Evolutionary conservation across 129 eudicot genomes (phyloP), one percentile per base, ranked within the genome.

Genomic region (Pittosporum tobira): DNA sequence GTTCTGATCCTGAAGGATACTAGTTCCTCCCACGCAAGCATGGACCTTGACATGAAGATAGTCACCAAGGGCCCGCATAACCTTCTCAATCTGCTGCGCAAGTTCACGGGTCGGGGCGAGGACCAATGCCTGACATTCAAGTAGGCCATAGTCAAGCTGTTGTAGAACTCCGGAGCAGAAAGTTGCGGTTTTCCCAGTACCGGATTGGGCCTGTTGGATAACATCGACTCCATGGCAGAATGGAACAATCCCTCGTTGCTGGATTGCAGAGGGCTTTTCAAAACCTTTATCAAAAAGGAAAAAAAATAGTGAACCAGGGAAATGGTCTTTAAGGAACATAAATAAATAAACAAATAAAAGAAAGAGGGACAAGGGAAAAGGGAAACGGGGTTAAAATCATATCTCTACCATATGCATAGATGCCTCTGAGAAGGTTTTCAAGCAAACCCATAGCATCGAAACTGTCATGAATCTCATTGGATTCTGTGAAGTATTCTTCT

Each of bases 211-310:
- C 53, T 80, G 86, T 26, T 80, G 86, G 42, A 80, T 80, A 18
- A 80, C 86, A 72, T 80, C 86, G 47, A 80, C 82, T 25, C 86
- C 86, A 73, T 80, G 72, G 72, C 73, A 63, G 56, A 80, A 80
- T 26, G 86, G 86, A 34, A 80, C 86, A 52, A 80, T 80, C 24
- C 86, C 82, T 48, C 82, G 64, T 38, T 80, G 86, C 62, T 79
- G 86, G n/a, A 79, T 79, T 14, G 86, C 86, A 45, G 86, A 79
- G 38, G 86, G 86, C 69, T 79, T 79, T 72, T 79, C 85, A 49
- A 79, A 79, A 74, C 85, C 85, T 79, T 64, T 13, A 40, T 13
- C 3, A 54, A 49, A 56, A 14, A 47, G 15, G 22, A 7, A 43
- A 16, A 40, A 11, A 20, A 61, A 40, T 2, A 11, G 3, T 3